Conservation (phyloP, 768 basidiomycete genomes). For the Cyclocybe cylindracea region DNA sequence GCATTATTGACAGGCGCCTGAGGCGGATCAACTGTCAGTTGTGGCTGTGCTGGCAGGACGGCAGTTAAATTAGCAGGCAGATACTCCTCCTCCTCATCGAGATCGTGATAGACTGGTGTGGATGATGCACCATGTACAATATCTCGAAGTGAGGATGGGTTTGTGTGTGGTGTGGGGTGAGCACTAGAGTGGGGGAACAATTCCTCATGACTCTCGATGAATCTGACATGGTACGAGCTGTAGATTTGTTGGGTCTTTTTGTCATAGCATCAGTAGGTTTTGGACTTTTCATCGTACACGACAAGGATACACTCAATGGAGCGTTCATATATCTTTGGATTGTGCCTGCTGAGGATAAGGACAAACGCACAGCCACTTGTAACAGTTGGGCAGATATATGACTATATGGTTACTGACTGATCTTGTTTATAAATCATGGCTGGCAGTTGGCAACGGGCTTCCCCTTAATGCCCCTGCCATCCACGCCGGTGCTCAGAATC, state of each 20-base stretch:
- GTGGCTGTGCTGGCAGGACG: neutral
- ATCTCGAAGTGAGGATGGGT: neutral
- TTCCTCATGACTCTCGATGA: constrained; percentile 16
- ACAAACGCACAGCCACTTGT: no score
- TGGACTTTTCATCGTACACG: constrained; percentile 16
- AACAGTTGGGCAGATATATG: no score
- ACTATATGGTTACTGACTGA: no score
- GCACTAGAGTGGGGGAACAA: neutral
- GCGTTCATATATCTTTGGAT: constrained; percentile 26
- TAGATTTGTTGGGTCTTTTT: no score
- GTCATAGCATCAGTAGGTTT: constrained; percentile 17
- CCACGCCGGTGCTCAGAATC: no score
- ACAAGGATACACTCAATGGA: constrained; percentile 20
- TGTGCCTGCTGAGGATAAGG: constrained; percentile 16
- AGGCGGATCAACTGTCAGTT: neutral
- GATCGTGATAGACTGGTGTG: neutral
- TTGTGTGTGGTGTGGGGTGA: neutral
- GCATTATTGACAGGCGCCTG: no score
- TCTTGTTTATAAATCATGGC: no score
- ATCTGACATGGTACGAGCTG: constrained; percentile 20
- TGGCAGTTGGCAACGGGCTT: no score
- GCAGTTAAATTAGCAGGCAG: neutral
- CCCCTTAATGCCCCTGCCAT: no score
- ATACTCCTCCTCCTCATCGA: neutral
- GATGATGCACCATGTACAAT: neutral